Percentiles rank a stretch among this genome's conserved stretches.
phyloP scores from a whole-genome alignment of 2,329 filamentous ascomycete species.

The Fusarium citri region DNA sequence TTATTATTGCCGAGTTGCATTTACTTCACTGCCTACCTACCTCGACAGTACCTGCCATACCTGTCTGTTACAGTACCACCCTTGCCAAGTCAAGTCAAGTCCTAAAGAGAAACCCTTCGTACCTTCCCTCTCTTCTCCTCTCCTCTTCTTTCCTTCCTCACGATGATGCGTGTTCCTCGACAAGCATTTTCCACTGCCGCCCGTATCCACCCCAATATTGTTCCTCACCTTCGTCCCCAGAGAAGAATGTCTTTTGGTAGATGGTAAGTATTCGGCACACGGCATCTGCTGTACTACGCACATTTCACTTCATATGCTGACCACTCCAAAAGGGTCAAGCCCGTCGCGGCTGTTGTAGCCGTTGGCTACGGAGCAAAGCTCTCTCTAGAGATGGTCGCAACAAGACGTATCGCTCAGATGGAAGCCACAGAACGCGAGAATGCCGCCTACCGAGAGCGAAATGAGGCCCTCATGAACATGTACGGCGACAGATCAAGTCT shows the following conservation, averaged over 20 bases:
- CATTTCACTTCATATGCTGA: conserved; percentile 6
- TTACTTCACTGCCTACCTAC: not conserved
- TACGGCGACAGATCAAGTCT: conserved; percentile 64
- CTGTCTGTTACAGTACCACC: conserved; percentile 3
- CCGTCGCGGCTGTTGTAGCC: conserved; percentile 48
- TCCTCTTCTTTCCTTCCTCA: conserved; percentile 29
- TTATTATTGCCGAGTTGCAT: conserved; percentile 33
- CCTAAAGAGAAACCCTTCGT: conserved; percentile 18
- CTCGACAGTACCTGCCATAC: not conserved
- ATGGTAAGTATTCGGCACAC: conserved; percentile 32
- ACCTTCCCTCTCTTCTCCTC: not conserved
- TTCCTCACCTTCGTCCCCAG: conserved; percentile 45
- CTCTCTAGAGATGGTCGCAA: conserved; percentile 47
- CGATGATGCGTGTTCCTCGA: conserved; percentile 43
- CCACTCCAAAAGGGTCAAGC: conserved; percentile 49
- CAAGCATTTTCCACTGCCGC: conserved; percentile 47
- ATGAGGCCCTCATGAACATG: conserved; percentile 60
- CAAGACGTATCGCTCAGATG: conserved; percentile 46
- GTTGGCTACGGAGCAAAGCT: conserved; percentile 52
- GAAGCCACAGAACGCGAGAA: conserved; percentile 51
- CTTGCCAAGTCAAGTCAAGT: conserved; percentile 38
- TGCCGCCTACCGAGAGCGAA: conserved; percentile 51
- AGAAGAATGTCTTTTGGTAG: conserved; percentile 42
- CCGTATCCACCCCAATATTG: conserved; percentile 46
- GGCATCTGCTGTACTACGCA: not conserved